These are phyloP conservation scores for Uronychia binucleata DNA, from an alignment of 73 alveolate species.

Conservation along the genomic window DNA sequence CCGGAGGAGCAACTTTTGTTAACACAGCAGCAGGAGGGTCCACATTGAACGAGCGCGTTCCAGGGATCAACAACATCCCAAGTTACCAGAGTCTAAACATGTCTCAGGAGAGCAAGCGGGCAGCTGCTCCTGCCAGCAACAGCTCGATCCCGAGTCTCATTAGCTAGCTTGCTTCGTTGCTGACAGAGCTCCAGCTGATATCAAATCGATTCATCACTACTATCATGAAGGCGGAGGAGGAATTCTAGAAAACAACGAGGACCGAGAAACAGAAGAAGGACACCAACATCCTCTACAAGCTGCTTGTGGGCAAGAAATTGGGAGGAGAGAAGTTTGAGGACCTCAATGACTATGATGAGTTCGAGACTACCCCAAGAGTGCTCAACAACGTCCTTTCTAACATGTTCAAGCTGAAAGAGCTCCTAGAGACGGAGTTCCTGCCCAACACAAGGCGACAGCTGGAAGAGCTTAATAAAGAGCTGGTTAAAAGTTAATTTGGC, in stretches of 20 bases:
- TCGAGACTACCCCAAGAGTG: neutral
- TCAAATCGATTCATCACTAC: neutral
- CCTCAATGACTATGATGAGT: neutral
- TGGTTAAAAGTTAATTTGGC: neutral
- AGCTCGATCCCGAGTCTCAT: neutral
- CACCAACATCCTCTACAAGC: neutral
- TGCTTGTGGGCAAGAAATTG: neutral
- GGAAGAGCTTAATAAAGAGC: neutral
- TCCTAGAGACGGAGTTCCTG: neutral
- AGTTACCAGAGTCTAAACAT: neutral
- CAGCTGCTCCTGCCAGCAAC: neutral
- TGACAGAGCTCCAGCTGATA: neutral
- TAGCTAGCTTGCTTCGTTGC: neutral
- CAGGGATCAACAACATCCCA: neutral
- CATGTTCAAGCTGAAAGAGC: neutral
- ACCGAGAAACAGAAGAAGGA: neutral
- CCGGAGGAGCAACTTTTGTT: neutral
- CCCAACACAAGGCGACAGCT: neutral
- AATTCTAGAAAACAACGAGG: neutral
- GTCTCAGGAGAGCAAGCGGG: neutral
- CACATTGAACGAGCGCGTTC: too few relatives aligned
- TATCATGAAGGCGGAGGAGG: neutral
- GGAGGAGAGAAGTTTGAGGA: neutral
- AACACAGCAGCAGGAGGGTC: too few relatives aligned
- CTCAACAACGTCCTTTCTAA: neutral